Base-by-base conservation (phyloP, 331 rosid species). In the Spiraea crenata region DNA sequence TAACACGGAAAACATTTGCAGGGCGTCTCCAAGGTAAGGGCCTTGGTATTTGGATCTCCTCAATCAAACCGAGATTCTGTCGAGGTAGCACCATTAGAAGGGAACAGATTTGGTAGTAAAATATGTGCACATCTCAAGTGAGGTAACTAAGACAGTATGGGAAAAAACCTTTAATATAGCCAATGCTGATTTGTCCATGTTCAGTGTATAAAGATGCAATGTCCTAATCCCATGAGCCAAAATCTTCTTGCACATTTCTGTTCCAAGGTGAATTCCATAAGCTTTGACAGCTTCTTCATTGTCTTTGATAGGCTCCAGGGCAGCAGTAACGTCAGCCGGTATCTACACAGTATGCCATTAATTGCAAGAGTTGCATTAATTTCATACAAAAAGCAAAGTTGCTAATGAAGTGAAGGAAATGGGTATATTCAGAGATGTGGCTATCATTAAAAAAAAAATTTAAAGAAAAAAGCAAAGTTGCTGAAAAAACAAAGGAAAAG, bases 211-310 rank as follows among this genome's bases (percentile, higher is more conserved):
- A 41, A 95, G 88, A 79, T 95, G 99, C 83, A 95, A 20, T 16
- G 91, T 86, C 86, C 81, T 89, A 76, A 91, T 88, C 81, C 99
- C 99, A 77, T 88, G 90, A 66, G 96, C 90, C 77, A 95, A 75
- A 86, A 95, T 86, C 84, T 91, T 95, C 83, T 80, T 89, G 92
- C 99, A 95, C 99, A 86, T 91, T 79, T 95, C 98, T 64, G 97
- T 91, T 80, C 93, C 99, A 65, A 82, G 92, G 82, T 95, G 98
- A 85, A 95, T 79, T 74, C 99, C 99, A 79, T 89, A 95, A 66
- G 95, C 37, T 84, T 85, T 95, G 57, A 95, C 99, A 76, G 99
- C 99, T 85, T 95, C 99, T 78, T 95, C 99, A 69, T 95, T 95
- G 83, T 95, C 99, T 87, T 89, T 89, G 83, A 91, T 89, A 66